A percentile compares a stretch with the other conserved stretches of the same genome.
Evolutionary conservation across 495 filamentous ascomycete species (phyloP).

Genomic region (Glarea lozoyensis): DNA sequence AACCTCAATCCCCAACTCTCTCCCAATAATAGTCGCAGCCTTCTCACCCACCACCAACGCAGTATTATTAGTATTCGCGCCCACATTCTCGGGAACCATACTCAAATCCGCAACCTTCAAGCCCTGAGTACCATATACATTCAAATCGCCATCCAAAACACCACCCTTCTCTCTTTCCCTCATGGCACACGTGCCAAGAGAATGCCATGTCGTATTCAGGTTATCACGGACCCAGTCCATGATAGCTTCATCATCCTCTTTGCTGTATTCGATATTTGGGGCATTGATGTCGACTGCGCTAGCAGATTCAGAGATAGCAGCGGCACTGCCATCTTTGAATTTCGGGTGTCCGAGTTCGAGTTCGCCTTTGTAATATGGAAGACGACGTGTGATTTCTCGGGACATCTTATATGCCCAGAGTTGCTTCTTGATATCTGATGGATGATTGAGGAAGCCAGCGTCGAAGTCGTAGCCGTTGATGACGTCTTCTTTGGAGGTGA

Average conservation of each 20-base stretch:
- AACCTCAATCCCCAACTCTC: conserved; percentile 33
- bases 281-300: conserved; percentile 8
- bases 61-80: conserved; percentile 51
- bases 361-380: conserved; percentile 44
- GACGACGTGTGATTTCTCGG: conserved; percentile 47
- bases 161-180: conserved; percentile 27
- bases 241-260: conserved; percentile 29
- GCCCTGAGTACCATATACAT: conserved; percentile 41
- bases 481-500: conserved; percentile 32
- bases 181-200: conserved; percentile 29
- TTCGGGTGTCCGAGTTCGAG: conserved; percentile 36
- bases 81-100: conserved; percentile 50
- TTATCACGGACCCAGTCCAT: conserved; percentile 24
- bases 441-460: conserved; percentile 33
- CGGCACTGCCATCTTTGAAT: conserved; percentile 28
- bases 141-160: conserved; percentile 44
- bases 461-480: conserved; percentile 29
- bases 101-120: conserved; percentile 47
- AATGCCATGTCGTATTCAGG: conserved; percentile 32
- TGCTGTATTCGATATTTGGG: conserved; percentile 22
- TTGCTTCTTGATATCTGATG: conserved; percentile 28
- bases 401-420: conserved; percentile 39
- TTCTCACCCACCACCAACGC: conserved; percentile 53
- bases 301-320: conserved; percentile 28
- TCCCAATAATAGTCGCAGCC: conserved; percentile 46